A percentile compares a stretch with the other conserved stretches of the same genome.
These are phyloP conservation scores for Bipolaris bicolor DNA, from an alignment of 2,329 filamentous ascomycete genomes.

Conservation along the genomic window DNA sequence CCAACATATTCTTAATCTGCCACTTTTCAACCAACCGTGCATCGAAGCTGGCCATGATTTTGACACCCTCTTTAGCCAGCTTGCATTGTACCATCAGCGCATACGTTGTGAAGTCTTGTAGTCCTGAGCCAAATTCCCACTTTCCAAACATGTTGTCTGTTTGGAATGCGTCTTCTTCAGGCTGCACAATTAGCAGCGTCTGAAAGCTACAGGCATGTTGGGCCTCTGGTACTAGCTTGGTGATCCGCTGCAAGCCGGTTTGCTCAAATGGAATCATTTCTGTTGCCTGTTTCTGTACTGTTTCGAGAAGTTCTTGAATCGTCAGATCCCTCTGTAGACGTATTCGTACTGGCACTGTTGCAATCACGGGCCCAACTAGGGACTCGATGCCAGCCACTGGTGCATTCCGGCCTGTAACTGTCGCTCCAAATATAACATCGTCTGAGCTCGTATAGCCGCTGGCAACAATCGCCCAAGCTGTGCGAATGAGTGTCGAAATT, in stretches of 20 bases:
- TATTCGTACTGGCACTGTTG: constrained; percentile 44
- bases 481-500: constrained; percentile 24
- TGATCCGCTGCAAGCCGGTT: constrained; percentile 42
- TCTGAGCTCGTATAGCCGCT: constrained; percentile 21
- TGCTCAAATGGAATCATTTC: constrained; percentile 42
- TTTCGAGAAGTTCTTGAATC: constrained; percentile 16
- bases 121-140: constrained; percentile 12
- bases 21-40: constrained; percentile 16
- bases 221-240: not conserved
- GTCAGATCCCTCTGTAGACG: constrained; percentile 13
- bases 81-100: not conserved
- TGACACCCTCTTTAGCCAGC: constrained; percentile 14
- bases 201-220: constrained; percentile 50
- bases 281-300: constrained; percentile 22
- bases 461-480: constrained; percentile 40
- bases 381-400: constrained; percentile 9
- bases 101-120: constrained; percentile 13
- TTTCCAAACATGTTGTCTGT: constrained; percentile 1
- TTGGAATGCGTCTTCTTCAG: constrained; percentile 7
- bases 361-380: constrained; percentile 52
- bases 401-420: not conserved
- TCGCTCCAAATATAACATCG: constrained; percentile 5
- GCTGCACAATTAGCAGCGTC: constrained; percentile 60
- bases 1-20: constrained; percentile 11
- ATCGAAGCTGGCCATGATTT: constrained; percentile 21